Conservation (phyloP, 2,329 filamentous ascomycete species). For the Cryphonectria radicalis region DNA sequence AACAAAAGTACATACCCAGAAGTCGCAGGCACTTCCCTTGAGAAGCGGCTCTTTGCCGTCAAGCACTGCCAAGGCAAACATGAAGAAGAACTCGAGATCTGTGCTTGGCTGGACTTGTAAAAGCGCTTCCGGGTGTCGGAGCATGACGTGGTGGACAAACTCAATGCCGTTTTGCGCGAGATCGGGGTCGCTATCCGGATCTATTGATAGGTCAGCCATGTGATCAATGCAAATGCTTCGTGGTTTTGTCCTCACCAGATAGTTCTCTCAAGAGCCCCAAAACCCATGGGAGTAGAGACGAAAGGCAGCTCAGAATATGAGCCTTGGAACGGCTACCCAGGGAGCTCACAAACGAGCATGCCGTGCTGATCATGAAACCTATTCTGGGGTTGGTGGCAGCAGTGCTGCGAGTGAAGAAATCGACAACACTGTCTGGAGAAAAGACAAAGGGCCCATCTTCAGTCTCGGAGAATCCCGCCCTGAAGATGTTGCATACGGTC, state of each 20-base stretch:
- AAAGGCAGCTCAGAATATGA: slow-evolving; percentile 53
- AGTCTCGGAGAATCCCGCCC: slow-evolving; percentile 75
- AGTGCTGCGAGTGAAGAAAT: slow-evolving; percentile 64
- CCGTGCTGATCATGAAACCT: slow-evolving; percentile 71
- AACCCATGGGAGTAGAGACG: slow-evolving; percentile 63
- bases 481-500: slow-evolving; percentile 71
- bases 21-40: slow-evolving; percentile 73
- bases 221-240: not conserved
- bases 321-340: slow-evolving; percentile 50
- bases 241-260: slow-evolving; percentile 50
- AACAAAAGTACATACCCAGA: slow-evolving; percentile 64
- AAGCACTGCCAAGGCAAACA: slow-evolving; percentile 72
- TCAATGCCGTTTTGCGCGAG: slow-evolving; percentile 76
- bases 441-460: slow-evolving; percentile 79
- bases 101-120: slow-evolving; percentile 60
- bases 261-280: slow-evolving; percentile 65
- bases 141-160: slow-evolving; percentile 67
- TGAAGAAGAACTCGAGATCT: slow-evolving; percentile 68
- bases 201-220: slow-evolving; percentile 36
- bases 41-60: slow-evolving; percentile 74
- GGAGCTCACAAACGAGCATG: slow-evolving; percentile 70
- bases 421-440: slow-evolving; percentile 65
- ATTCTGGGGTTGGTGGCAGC: slow-evolving; percentile 63
- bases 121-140: slow-evolving; percentile 64
- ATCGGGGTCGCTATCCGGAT: slow-evolving; percentile 69